phyloP scores from a whole-genome alignment of 1,284 basidiomycete species.

The Caloboletus firmus region DNA sequence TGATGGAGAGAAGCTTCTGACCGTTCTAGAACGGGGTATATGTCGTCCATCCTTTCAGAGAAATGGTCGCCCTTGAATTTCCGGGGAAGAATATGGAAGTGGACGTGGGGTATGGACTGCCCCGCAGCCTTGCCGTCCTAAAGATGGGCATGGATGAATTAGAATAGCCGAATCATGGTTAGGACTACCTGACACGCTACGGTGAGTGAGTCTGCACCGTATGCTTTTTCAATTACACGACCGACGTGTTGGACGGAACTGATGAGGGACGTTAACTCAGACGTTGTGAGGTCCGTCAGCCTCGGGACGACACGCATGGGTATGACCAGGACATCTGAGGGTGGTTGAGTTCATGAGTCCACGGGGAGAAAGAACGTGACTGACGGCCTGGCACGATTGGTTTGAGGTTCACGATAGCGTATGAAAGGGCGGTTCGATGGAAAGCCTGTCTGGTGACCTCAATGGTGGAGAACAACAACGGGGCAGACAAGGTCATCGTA shows the following conservation, averaged over 20 bases:
- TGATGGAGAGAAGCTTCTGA: conserved; percentile 54
- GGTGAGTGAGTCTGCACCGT: conserved; percentile 74
- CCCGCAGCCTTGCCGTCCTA: conserved; percentile 86
- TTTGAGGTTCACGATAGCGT: conserved; percentile 90
- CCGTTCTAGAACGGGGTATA: conserved; percentile 77
- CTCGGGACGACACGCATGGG: conserved; percentile 77
- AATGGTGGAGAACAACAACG: conserved; percentile 75
- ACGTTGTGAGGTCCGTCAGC: conserved; percentile 66
- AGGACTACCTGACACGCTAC: conserved; percentile 71
- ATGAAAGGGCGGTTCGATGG: conserved; percentile 66
- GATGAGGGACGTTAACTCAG: conserved; percentile 81
- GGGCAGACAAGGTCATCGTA: conserved; percentile 23
- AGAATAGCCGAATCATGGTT: background rate
- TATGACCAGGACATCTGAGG: conserved; percentile 83
- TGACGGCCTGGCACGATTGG: conserved; percentile 90
- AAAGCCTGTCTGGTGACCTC: conserved; percentile 85
- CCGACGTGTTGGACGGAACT: conserved; percentile 72
- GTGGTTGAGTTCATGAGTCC: background rate
- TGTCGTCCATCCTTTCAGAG: conserved; percentile 66
- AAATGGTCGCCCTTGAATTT: conserved; percentile 68
- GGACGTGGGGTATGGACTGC: conserved; percentile 87
- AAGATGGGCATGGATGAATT: conserved; percentile 1
- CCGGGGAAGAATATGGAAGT: conserved; percentile 86
- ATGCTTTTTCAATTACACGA: conserved; percentile 65
- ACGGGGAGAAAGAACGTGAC: conserved; percentile 34